Base-by-base conservation (phyloP, 1,284 basidiomycete species). In the Agroathelia rolfsii region DNA sequence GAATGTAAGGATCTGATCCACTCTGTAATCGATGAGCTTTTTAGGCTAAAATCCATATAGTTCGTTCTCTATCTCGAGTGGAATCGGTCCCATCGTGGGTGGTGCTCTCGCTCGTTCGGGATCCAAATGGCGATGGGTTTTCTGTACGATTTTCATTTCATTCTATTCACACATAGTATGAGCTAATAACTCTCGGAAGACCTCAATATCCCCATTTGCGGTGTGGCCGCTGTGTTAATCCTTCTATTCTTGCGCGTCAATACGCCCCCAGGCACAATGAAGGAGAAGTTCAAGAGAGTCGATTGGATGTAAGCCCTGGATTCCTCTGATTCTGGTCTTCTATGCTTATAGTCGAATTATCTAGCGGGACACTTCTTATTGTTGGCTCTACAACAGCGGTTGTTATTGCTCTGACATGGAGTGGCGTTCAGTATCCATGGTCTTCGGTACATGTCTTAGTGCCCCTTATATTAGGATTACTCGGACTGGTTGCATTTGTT, bases 171-270 rank as follows among this genome's bases (percentile, higher is more conserved):
- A n/a, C n/a, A n/a, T n/a, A n/a, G 9, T 9, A 14, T 9, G 26
- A 8, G 8, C 14, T 14, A 10, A 8, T 9, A 10, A 10, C 9
- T 11, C 5, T 12, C 24, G 24, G 9, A 15, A 42, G 49, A 57
- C 36, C 37, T 66, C 41, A 66, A 66, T 38, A 41, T 65, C 4
- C 62, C 62, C 6, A 35, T 64, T 11, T 52, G 50, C 5, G 56
- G 38, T 6, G 38, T 59, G 12, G 53, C 61, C 2, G 43, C 56
- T n/a, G 40, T 38, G 7, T 44, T 65, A 23, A 51, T 64, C 23
- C 33, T 52, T 6, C 31, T 53, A 22, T 57, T 56, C 41, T 43
- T 66, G 28, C 51, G 52, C 22, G 48, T 65, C 33, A 54, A 51
- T 44, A 51, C 41, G 3, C 59, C 55, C 3, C 34, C 42, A 2